These are phyloP conservation scores for Cucurbita argyrosperma DNA, from an alignment of 306 rosid genomes.

Conservation along the genomic window DNA sequence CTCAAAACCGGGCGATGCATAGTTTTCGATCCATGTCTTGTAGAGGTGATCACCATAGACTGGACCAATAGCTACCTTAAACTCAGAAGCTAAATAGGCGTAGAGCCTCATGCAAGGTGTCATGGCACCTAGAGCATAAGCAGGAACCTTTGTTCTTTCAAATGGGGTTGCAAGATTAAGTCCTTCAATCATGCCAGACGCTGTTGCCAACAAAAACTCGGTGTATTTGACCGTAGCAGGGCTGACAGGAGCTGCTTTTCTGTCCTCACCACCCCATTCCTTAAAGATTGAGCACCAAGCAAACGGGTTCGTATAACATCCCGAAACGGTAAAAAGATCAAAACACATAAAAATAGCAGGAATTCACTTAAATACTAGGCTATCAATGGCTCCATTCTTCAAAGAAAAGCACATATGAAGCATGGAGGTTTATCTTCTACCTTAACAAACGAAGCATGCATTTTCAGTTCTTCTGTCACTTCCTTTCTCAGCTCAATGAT, in stretches of 20 bases:
- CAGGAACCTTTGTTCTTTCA: slow-evolving; percentile 93
- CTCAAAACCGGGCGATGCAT: slow-evolving; percentile 71
- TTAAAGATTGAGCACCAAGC: slow-evolving; percentile 15
- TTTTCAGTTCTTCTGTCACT: slow-evolving; percentile 33
- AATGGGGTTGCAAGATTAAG: slow-evolving; percentile 94
- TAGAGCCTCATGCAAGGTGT: slow-evolving; percentile 96
- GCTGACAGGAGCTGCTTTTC: slow-evolving; percentile 36
- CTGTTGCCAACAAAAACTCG: slow-evolving; percentile 84
- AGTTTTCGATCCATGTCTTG: slow-evolving; percentile 80
- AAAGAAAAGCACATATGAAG: not conserved
- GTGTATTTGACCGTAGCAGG: slow-evolving; percentile 77
- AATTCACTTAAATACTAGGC: not conserved
- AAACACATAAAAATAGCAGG: not conserved
- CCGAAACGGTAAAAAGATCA: not conserved
- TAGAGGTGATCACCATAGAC: slow-evolving; percentile 41
- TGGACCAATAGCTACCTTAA: slow-evolving; percentile 35
- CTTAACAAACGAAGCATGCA: slow-evolving; percentile 66
- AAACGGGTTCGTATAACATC: not conserved
- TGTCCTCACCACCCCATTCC: slow-evolving; percentile 77
- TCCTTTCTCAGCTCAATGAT: slow-evolving; percentile 30
- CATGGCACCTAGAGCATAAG: slow-evolving; percentile 91
- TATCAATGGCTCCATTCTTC: not conserved
- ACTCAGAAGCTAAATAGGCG: slow-evolving; percentile 71
- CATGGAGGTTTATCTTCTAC: slow-evolving; percentile 15
- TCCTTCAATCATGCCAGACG: slow-evolving; percentile 91